phyloP scores from a whole-genome alignment of 2,329 filamentous ascomycete genomes.

The Zymoseptoria pseudotritici region DNA sequence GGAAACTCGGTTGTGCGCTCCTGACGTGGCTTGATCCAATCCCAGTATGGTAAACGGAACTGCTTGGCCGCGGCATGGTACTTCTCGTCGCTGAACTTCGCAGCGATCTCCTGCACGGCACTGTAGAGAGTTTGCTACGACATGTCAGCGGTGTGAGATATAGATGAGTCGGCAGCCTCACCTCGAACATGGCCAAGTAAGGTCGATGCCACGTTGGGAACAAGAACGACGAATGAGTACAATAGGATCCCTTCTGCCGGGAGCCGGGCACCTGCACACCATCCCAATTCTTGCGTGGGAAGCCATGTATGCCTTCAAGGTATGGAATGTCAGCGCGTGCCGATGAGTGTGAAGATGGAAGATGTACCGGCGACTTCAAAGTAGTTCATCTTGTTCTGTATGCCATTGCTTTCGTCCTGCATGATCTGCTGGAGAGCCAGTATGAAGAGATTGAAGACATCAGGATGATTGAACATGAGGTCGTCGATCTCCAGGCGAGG shows the following conservation, averaged over 20 bases:
- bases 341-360: background rate
- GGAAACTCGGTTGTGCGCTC: background rate
- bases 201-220: slow-evolving; percentile 2
- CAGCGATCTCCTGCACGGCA: background rate
- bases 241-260: background rate
- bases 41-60: slow-evolving; percentile 2
- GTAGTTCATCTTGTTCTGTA: background rate
- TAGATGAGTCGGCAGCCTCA: background rate
- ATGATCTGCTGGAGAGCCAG: background rate
- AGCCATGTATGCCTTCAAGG: background rate
- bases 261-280: background rate
- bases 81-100: background rate
- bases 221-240: background rate
- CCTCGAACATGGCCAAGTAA: background rate
- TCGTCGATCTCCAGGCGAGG: background rate
- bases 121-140: background rate
- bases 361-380: background rate
- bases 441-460: background rate
- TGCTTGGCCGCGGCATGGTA: background rate
- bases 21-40: background rate
- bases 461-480: background rate
- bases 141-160: background rate
- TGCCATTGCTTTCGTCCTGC: background rate
- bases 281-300: background rate
- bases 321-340: background rate